Base-by-base conservation (phyloP, 208 protist species). In the Vickermania spadyakhi region DNA sequence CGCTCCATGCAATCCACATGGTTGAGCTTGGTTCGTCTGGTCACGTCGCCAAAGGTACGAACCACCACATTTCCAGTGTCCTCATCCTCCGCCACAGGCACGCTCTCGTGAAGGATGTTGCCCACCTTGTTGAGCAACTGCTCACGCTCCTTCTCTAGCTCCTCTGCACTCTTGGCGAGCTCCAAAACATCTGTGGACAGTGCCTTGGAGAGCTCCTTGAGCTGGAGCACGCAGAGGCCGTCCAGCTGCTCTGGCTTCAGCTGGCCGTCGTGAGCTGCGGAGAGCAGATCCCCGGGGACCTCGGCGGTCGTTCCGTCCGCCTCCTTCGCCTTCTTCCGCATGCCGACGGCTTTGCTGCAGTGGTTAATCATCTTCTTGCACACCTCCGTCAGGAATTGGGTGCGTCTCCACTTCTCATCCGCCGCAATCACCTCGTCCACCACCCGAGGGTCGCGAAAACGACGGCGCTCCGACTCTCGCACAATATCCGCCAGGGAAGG, bases 51-150 rank as follows among this genome's bases (percentile, higher is more conserved):
- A 61, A 75, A 95, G 21, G 70, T 86, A 59, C 78, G 77, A 28
- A 96, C 85, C 56, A 95, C 67, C 18, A 67, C 62, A 75, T 98
- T 98, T 57, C 88, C 79, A 1, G 81, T 86, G 66, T 98, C 91
- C 73, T 99, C 98, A 73, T 99, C 89, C 57, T 98, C 68, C 18
- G 77, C 70, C 45, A 98, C 72, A 3, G 92, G 91, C 36, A 99
- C 97, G 3, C 73, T 84, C 60, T 98, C 94, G 72, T 98, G 96
- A 28, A 99, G 79, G 23, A 99, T 70, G 70, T 99, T 99, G 36
- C 97, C 97, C 31, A 99, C 84, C 14, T 49, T 72, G 42, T 73
- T 67, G 21, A 98, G 62, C 53, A 93, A 60, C 49, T 82, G 70
- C 60, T 97, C 88, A 29, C 92, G 79, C 64, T 82, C 62, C 14